Conservation (phyloP, 768 basidiomycete species). For the Gloeopeniophorella convolvens region DNA sequence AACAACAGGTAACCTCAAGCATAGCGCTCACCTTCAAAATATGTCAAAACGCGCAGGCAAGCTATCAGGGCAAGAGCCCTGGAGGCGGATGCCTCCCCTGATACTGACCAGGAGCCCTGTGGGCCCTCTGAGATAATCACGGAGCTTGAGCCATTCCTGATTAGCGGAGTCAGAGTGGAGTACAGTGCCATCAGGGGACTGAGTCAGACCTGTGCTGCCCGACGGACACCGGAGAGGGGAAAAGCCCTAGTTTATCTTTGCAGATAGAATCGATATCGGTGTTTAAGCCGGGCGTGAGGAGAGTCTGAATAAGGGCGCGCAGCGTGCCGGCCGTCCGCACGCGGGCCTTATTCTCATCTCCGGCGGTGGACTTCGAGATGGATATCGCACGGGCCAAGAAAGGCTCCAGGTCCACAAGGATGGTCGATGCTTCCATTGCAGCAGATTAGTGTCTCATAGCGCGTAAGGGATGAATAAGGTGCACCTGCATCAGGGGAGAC, state of each 20-base stretch:
- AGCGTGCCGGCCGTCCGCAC: slow-evolving; percentile 47
- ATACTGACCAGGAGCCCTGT: slow-evolving; percentile 64
- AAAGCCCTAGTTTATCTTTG: slow-evolving; percentile 46
- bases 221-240: slow-evolving; percentile 31
- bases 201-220: slow-evolving; percentile 46
- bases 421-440: slow-evolving; percentile 25
- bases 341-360: slow-evolving; percentile 25
- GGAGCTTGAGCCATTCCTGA: slow-evolving; percentile 36
- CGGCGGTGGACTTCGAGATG: slow-evolving; percentile 4
- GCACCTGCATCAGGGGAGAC: slow-evolving; percentile 24
- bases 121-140: slow-evolving; percentile 35
- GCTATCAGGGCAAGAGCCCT: slow-evolving; percentile 61
- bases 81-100: slow-evolving; percentile 60
- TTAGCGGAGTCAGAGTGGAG: slow-evolving; percentile 2
- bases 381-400: slow-evolving; percentile 20
- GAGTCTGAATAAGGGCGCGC: slow-evolving; percentile 50
- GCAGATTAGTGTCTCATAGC: background rate
- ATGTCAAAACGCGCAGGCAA: slow-evolving; percentile 60
- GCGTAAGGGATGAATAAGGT: background rate
- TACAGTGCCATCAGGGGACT: background rate
- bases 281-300: slow-evolving; percentile 68
- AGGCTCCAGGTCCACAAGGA: slow-evolving; percentile 27
- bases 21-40: slow-evolving; percentile 52
- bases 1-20: background rate
- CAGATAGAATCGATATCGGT: slow-evolving; percentile 66